Percentiles rank a stretch among this genome's conserved stretches.
Evolutionary conservation across 331 rosid genomes (phyloP).

Genomic region (Quercus tomentella): DNA sequence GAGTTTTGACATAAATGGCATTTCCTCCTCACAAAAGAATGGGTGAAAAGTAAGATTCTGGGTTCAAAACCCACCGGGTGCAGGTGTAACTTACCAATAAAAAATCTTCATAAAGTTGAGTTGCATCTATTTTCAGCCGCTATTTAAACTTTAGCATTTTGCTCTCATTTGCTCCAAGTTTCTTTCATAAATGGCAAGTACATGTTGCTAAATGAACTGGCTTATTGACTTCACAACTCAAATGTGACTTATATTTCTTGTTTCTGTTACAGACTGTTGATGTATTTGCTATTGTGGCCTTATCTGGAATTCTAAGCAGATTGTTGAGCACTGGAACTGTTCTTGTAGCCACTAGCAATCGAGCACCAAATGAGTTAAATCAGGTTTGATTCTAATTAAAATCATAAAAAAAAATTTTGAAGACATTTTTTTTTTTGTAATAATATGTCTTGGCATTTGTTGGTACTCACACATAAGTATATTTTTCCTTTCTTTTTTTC

Average conservation of each 20-base stretch:
- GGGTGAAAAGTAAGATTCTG: too few species aligned
- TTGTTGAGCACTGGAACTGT: conserved; percentile 84
- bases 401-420: not conserved
- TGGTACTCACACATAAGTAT: too few species aligned
- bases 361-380: conserved; percentile 86
- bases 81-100: too few species aligned
- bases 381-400: conserved; percentile 42
- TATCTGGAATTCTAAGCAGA: conserved; percentile 98
- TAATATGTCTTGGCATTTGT: not conserved
- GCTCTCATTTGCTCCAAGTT: conserved; percentile 1
- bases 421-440: too few species aligned
- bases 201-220: not conserved
- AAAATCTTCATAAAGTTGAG: not conserved
- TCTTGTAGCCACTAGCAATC: conserved; percentile 93
- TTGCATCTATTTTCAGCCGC: conserved; percentile 8
- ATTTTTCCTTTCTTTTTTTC: too few species aligned
- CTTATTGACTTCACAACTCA: conserved; percentile 1
- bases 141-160: not conserved
- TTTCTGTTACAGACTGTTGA: conserved; percentile 93
- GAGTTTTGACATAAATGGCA: too few species aligned
- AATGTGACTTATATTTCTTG: conserved; percentile 28
- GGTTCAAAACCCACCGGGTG: too few species aligned
- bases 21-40: too few species aligned
- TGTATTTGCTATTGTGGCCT: conserved; percentile 98
- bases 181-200: not conserved